Percentiles rank a stretch among this genome's conserved stretches.
These are phyloP conservation scores for Zoysia japonica DNA, from an alignment of 176 grass and related monocot species.

Conservation along the genomic window DNA sequence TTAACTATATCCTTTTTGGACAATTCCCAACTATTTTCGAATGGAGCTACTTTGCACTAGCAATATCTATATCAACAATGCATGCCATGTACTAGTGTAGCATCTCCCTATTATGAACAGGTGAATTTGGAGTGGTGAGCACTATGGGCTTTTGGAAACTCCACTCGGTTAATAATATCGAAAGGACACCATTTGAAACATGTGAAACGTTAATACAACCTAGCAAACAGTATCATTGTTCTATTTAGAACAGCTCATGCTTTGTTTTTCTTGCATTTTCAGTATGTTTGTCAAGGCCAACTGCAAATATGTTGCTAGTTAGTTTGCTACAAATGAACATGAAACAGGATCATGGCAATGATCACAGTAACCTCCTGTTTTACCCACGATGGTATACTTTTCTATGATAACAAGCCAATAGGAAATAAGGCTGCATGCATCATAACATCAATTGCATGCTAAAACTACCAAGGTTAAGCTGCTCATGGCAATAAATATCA, in stretches of 20 bases:
- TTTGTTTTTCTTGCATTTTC: conserved; percentile 38
- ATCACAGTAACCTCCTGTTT: neutral
- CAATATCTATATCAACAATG: conserved; percentile 6
- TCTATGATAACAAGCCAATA: neutral
- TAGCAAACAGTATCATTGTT: conserved; percentile 33
- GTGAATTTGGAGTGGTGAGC: conserved; percentile 31
- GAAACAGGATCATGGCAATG: neutral
- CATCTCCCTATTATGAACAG: conserved; percentile 1
- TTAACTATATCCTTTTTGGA: neutral
- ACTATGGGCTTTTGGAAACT: conserved; percentile 10
- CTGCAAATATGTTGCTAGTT: neutral
- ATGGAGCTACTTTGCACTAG: neutral
- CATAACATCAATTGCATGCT: conserved; percentile 5
- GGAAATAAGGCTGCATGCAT: neutral
- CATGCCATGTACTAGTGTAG: conserved; percentile 3
- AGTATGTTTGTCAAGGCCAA: conserved; percentile 20
- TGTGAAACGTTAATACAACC: conserved; percentile 24
- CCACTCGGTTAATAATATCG: conserved; percentile 34
- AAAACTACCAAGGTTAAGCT: neutral
- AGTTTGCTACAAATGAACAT: conserved; percentile 14
- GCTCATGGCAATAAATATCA: neutral
- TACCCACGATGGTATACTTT: neutral
- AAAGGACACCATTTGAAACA: conserved; percentile 25
- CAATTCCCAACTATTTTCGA: neutral
- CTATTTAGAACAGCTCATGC: conserved; percentile 27